phyloP scores from a whole-genome alignment of 2,329 filamentous ascomycete genomes.

The Alternaria solani region DNA sequence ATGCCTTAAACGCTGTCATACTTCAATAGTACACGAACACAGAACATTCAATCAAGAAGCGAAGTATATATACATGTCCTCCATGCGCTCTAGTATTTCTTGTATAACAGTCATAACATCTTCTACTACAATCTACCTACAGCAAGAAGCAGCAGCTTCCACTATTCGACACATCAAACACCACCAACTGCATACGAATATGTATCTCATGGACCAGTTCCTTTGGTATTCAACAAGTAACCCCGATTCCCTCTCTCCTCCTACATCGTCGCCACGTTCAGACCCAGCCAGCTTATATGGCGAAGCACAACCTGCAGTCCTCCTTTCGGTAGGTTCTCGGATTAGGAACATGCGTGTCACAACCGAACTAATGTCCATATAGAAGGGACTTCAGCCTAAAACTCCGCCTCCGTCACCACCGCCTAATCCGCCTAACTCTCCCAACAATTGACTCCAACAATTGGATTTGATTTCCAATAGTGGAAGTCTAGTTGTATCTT shows the following conservation, averaged over 20 bases:
- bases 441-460: neutral
- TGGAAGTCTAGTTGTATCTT: neutral
- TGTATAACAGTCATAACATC: neutral
- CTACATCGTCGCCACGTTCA: neutral
- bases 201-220: neutral
- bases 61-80: neutral
- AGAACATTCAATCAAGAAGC: neutral
- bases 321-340: neutral
- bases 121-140: neutral
- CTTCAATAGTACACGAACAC: neutral
- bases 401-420: neutral
- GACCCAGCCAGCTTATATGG: neutral
- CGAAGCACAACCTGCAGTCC: neutral
- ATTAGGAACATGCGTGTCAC: fast-evolving
- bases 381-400: neutral
- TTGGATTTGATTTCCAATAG: too few relatives aligned
- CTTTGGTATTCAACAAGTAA: neutral
- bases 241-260: neutral
- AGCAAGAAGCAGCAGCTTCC: neutral
- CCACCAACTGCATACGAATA: neutral
- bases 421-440: constrained; percentile 1
- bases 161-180: neutral
- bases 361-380: neutral
- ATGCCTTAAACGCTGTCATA: neutral
- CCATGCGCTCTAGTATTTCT: neutral